phyloP scores from a whole-genome alignment of 305 asterid species.

The Coffea humblotiana region DNA sequence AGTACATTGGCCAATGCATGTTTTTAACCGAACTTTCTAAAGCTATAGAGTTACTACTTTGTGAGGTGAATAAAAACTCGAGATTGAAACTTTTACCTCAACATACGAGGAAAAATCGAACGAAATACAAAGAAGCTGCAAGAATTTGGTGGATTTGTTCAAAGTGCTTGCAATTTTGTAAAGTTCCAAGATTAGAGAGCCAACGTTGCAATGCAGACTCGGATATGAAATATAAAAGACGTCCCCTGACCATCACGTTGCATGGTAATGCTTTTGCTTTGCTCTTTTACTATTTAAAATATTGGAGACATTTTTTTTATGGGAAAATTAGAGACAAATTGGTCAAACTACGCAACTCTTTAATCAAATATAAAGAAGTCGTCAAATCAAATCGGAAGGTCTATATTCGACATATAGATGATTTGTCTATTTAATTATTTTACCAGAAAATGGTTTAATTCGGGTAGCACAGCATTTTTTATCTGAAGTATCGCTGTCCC shows the following conservation, averaged over 20 bases:
- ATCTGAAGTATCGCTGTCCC: neutral
- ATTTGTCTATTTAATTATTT: neutral
- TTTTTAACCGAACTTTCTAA: no score
- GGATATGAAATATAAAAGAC: neutral
- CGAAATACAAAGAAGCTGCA: neutral
- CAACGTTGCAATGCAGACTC: neutral
- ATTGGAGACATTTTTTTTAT: neutral
- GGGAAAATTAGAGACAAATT: neutral
- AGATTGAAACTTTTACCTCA: neutral
- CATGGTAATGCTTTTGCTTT: neutral
- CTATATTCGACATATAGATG: neutral
- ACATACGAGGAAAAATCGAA: neutral
- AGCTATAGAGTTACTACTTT: neutral
- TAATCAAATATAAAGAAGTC: neutral
- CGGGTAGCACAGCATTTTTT: neutral
- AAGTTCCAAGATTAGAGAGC: neutral
- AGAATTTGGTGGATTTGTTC: neutral
- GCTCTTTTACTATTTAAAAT: neutral
- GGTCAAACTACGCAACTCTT: constrained; percentile 10
- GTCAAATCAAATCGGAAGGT: neutral
- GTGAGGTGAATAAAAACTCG: no score
- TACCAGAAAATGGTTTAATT: neutral
- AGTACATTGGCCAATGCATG: no score
- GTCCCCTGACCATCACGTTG: neutral
- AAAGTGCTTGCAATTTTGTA: neutral